Base-by-base conservation (phyloP, 2,329 filamentous ascomycete genomes). In the Colletotrichum viniferum region DNA sequence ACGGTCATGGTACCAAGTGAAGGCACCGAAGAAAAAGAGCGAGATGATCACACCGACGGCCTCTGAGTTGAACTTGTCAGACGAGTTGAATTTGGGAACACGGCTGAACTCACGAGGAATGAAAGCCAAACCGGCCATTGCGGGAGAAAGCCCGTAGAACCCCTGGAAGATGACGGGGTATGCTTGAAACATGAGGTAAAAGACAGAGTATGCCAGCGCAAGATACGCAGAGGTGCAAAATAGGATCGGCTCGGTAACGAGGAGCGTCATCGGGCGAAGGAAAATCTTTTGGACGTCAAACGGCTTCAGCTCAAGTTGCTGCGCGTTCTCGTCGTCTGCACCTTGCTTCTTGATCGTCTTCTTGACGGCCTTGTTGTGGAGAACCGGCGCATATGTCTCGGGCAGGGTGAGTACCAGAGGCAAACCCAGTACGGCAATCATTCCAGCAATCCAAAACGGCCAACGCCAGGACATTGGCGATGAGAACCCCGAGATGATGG, bases 101-200 rank as follows among this genome's bases (percentile, higher is more conserved):
- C 34, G 9, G 28, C 16, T 32, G 24, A 86, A 82, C 80, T 85
- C 84, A 78, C 90, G 83, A 24, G 87, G 87, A 9, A 89, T 77
- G 78, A 88, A 90, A 2, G 88, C 83, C 13, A 90, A 83, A 5
- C 85, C 84, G 9, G 86, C 85, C 69, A 87, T 82, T 8, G 87
- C 87, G 48, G 87, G 84, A 24, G 84, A 86, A 79, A 89, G 88
- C 21, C 85, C 83, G 26, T 88, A 87, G 66, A 82, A 79, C 18
- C 81, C 77, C 78, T 87, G 81, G 67, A 85, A 90, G 3, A 90
- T 85, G 28, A 89, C 88, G 0, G 88, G 88, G 78, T 87, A 89
- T 6, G 88, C 88, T 32, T 85, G 85, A 78, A 90, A 90, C 69
- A 89, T 81, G 81, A 90, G 87, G 77, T 89, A 90, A 34, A 90